Percentiles rank a stretch among this genome's conserved stretches.
Conservation (phyloP, 2,329 filamentous ascomycete genomes). For the Lasiodiplodia gonubiensis region DNA sequence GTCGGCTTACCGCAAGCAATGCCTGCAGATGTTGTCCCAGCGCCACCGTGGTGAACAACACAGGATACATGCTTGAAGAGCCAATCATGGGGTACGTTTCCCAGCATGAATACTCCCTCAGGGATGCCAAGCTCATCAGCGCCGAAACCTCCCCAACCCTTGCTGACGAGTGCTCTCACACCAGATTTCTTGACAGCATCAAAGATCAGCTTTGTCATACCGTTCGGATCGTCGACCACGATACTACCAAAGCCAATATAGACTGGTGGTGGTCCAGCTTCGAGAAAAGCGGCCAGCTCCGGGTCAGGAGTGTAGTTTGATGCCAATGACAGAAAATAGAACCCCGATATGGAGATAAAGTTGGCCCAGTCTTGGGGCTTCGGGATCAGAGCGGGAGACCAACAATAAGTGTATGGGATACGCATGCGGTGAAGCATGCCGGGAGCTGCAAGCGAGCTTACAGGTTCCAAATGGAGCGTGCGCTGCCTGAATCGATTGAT, state of each 20-base stretch:
- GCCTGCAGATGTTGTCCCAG: constrained; percentile 86
- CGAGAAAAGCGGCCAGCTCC: constrained; percentile 47
- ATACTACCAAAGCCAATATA: constrained; percentile 52
- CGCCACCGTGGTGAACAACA: constrained; percentile 87
- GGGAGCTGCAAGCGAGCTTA: constrained; percentile 83
- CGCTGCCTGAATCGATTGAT: constrained; percentile 86
- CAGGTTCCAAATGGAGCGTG: constrained; percentile 73
- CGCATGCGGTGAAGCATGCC: constrained; percentile 69
- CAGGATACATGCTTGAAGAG: constrained; percentile 80
- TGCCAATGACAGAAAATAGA: constrained; percentile 49
- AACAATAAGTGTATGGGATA: constrained; percentile 70
- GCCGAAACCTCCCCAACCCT: constrained; percentile 87
- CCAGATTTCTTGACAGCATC: constrained; percentile 60
- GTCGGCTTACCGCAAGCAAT: constrained; percentile 81
- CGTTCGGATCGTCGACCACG: constrained; percentile 50
- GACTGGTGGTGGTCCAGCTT: constrained; percentile 47
- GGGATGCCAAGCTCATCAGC: constrained; percentile 69
- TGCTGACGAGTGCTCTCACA: constrained; percentile 80
- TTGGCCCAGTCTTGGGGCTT: constrained; percentile 55
- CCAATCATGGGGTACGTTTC: constrained; percentile 89
- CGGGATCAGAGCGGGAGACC: constrained; percentile 60
- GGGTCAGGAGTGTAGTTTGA: constrained; percentile 47
- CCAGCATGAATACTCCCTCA: constrained; percentile 79
- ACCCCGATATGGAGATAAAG: constrained; percentile 49
- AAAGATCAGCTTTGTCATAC: constrained; percentile 50